phyloP scores from a whole-genome alignment of 2,329 filamentous ascomycete species.

The Fusarium avenaceum region DNA sequence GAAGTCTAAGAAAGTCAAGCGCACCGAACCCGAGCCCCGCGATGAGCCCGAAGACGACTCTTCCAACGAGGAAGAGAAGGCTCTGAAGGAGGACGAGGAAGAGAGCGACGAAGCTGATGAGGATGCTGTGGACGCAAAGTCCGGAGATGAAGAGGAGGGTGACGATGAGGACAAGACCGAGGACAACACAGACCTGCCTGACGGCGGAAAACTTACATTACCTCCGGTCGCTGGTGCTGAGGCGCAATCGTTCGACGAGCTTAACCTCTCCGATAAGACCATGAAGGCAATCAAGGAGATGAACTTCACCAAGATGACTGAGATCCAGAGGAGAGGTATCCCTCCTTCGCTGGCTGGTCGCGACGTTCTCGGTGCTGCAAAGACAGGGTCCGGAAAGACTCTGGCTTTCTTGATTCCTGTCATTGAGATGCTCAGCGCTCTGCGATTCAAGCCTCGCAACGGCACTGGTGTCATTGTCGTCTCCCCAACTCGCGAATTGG shows the following conservation, averaged over 20 bases:
- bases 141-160: slow-evolving; percentile 47
- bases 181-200: slow-evolving; percentile 54
- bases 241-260: slow-evolving; percentile 80
- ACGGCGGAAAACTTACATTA: slow-evolving; percentile 63
- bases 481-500: slow-evolving; percentile 92
- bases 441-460: slow-evolving; percentile 95
- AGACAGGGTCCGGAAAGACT: slow-evolving; percentile 97
- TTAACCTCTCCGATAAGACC: slow-evolving; percentile 89
- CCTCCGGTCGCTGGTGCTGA: slow-evolving; percentile 66
- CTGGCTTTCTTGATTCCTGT: slow-evolving; percentile 94
- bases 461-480: slow-evolving; percentile 93
- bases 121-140: slow-evolving; percentile 50
- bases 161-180: slow-evolving; percentile 46
- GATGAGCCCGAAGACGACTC: slow-evolving; percentile 46
- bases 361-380: slow-evolving; percentile 94
- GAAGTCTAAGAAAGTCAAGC: slow-evolving; percentile 61
- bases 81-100: slow-evolving; percentile 45
- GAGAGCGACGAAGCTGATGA: slow-evolving; percentile 50
- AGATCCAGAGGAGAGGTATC: slow-evolving; percentile 89
- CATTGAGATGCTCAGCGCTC: slow-evolving; percentile 89
- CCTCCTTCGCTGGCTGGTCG: slow-evolving; percentile 89
- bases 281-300: slow-evolving; percentile 90
- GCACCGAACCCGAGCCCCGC: slow-evolving; percentile 50
- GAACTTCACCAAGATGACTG: slow-evolving; percentile 95
- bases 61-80: slow-evolving; percentile 49